phyloP scores from a whole-genome alignment of 306 rosid species.

The Astragalus glycyphyllos region DNA sequence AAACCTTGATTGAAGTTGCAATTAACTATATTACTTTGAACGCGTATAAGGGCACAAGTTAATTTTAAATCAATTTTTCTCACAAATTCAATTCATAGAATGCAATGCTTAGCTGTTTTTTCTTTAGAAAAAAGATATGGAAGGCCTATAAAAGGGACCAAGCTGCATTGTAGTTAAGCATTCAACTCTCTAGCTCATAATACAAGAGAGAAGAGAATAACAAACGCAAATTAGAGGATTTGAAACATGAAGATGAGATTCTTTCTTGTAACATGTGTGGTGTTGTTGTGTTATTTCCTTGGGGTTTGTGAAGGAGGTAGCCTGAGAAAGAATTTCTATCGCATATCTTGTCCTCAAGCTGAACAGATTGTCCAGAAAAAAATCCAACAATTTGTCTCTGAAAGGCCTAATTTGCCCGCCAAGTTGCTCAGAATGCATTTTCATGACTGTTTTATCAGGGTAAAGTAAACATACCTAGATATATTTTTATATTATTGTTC shows the following conservation, averaged over 20 bases:
- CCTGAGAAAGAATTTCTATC: constrained; percentile 56
- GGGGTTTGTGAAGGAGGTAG: constrained; percentile 51
- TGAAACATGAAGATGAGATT: constrained; percentile 39
- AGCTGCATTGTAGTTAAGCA: constrained; percentile 19
- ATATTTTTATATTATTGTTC: background rate
- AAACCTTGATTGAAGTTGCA: constrained; percentile 9
- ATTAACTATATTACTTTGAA: background rate
- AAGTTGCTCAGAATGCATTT: constrained; percentile 66
- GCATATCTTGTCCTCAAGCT: constrained; percentile 45
- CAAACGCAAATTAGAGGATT: background rate
- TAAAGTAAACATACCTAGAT: constrained; percentile 30
- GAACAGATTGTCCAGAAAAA: constrained; percentile 49
- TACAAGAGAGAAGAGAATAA: background rate
- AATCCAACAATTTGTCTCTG: constrained; percentile 46
- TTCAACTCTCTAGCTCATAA: constrained; percentile 16
- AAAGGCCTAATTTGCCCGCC: constrained; percentile 54
- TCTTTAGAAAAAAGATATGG: background rate
- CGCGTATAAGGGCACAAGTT: background rate
- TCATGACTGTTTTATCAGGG: constrained; percentile 75
- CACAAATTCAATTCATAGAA: background rate
- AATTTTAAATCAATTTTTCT: background rate
- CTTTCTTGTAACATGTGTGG: constrained; percentile 41
- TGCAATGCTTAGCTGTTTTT: constrained; percentile 27
- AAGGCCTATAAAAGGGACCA: constrained; percentile 39
- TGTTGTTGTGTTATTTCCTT: constrained; percentile 24